Evolutionary conservation across 2,329 filamentous ascomycete species (phyloP).

Genomic region (Esteya vermicola): DNA sequence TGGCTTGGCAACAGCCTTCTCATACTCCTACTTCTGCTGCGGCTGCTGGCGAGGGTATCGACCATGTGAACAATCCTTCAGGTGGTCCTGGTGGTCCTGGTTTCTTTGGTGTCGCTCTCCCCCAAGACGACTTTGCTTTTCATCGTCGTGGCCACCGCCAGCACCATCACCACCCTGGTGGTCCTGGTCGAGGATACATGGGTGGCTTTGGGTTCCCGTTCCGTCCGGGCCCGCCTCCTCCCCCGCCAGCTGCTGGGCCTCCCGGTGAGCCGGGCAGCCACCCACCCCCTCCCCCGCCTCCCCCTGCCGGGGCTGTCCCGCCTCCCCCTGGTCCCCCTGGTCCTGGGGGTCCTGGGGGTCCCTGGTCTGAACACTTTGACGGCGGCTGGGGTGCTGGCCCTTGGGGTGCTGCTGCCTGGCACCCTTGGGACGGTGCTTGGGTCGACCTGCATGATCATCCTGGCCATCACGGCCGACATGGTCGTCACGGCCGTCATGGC

Average conservation of each 20-base stretch:
- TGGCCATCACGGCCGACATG: neutral
- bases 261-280: too few species aligned
- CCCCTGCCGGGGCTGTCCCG: neutral
- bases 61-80: too few species aligned
- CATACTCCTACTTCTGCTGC: neutral
- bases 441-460: neutral
- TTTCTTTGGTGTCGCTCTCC: too few species aligned
- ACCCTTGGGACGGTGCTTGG: too few species aligned
- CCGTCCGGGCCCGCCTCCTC: too few species aligned
- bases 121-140: too few species aligned
- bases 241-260: too few species aligned
- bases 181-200: neutral
- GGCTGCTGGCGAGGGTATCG: conserved; percentile 2
- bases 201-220: neutral
- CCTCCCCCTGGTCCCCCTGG: neutral
- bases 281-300: neutral
- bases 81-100: neutral
- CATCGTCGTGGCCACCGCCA: neutral
- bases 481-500: conserved; percentile 1
- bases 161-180: neutral
- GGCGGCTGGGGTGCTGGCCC: neutral
- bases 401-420: neutral
- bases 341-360: neutral
- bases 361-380: neutral
- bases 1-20: neutral